A percentile compares a stretch with the other conserved stretches of the same genome.
Conservation (phyloP, 345 rosid genomes). For the Acer negundo region DNA sequence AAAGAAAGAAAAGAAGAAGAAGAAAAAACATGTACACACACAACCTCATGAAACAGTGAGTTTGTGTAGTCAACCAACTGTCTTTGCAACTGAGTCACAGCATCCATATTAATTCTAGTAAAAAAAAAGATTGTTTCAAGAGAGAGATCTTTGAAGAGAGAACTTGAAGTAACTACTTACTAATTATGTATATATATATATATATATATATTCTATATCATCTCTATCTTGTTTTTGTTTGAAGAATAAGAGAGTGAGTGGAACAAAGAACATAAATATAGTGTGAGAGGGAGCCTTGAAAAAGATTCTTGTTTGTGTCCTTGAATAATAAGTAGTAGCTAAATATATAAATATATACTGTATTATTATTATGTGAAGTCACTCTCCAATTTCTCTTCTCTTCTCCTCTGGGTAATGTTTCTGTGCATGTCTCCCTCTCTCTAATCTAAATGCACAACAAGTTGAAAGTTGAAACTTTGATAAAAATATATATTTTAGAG, state of each 20-base stretch:
- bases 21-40: constrained; percentile 15
- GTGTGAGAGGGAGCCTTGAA: constrained; percentile 12
- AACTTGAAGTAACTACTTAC: neutral
- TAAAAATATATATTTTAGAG: neutral
- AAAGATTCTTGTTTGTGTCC: constrained; percentile 31
- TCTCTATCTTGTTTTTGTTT: neutral
- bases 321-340: constrained; percentile 1
- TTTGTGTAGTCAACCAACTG: constrained; percentile 48
- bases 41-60: constrained; percentile 52
- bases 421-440: neutral
- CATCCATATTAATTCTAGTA: constrained; percentile 33
- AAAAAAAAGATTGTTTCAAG: too few species aligned
- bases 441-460: neutral
- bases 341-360: neutral
- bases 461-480: constrained; percentile 4
- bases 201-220: neutral
- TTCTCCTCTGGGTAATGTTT: constrained; percentile 1
- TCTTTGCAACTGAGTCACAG: constrained; percentile 45
- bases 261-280: constrained; percentile 17
- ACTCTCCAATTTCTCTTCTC: constrained; percentile 11
- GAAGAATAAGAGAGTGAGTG: constrained; percentile 10
- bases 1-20: too few species aligned
- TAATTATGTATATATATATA: too few species aligned
- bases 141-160: constrained; percentile 23
- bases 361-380: constrained; percentile 23